Conservation (phyloP, 2,329 filamentous ascomycete genomes). For the Nemania diffusa region DNA sequence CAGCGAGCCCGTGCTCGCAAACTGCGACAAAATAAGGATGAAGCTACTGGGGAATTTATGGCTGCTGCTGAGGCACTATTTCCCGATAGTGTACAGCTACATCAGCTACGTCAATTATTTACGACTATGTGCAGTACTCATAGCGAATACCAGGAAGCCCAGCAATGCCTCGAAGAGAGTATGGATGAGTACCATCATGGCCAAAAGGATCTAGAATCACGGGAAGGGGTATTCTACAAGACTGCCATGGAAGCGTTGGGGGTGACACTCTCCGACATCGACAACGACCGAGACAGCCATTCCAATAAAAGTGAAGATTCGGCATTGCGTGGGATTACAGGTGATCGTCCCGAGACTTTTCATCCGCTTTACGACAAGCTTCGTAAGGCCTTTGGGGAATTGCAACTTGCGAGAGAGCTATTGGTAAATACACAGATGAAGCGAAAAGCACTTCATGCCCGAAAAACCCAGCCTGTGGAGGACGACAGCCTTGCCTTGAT, state of each 20-base stretch:
- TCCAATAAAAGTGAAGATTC: slow-evolving; percentile 39
- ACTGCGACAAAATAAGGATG: slow-evolving; percentile 41
- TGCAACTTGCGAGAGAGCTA: slow-evolving; percentile 61
- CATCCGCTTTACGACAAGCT: slow-evolving; percentile 61
- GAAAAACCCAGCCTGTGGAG: slow-evolving; percentile 39
- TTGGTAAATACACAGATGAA: slow-evolving; percentile 56
- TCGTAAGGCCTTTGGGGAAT: slow-evolving; percentile 56
- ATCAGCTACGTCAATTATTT: slow-evolving; percentile 42
- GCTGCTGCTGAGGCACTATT: slow-evolving; percentile 41
- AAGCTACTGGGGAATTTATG: slow-evolving; percentile 45
- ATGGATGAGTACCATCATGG: slow-evolving; percentile 45
- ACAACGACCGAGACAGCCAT: slow-evolving; percentile 32
- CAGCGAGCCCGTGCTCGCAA: slow-evolving; percentile 39
- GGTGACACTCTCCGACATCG: slow-evolving; percentile 25
- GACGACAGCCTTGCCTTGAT: slow-evolving; percentile 41
- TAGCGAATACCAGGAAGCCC: slow-evolving; percentile 41
- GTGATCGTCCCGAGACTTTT: slow-evolving; percentile 52
- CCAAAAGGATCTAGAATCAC: slow-evolving; percentile 39
- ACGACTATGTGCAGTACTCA: slow-evolving; percentile 41
- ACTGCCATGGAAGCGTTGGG: slow-evolving; percentile 37
- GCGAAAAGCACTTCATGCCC: slow-evolving; percentile 46
- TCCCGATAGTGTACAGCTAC: slow-evolving; percentile 35
- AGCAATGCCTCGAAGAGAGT: slow-evolving; percentile 45
- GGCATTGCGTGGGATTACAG: slow-evolving; percentile 46
- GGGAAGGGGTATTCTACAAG: slow-evolving; percentile 44